Evolutionary conservation across 2,329 filamentous ascomycete species (phyloP).

Genomic region (Xylariaceae sp.): DNA sequence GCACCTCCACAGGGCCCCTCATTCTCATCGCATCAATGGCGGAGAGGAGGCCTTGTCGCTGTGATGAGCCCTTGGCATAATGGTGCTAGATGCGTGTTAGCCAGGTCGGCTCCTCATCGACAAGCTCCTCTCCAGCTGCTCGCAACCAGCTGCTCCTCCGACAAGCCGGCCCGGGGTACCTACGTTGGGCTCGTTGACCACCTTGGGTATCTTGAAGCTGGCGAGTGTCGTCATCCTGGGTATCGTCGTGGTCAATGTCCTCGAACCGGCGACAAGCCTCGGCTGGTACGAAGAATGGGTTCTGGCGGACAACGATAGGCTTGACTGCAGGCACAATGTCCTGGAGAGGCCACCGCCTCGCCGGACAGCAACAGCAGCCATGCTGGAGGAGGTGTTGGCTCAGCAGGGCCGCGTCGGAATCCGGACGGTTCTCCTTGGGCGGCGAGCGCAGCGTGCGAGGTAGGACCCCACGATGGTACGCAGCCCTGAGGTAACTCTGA

Average conservation of each 20-base stretch:
- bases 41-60: slow-evolving; percentile 67
- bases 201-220: slow-evolving; percentile 77
- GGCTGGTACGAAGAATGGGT: too few relatives aligned
- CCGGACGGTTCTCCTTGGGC: background rate
- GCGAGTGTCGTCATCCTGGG: slow-evolving; percentile 55
- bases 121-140: too few relatives aligned
- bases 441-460: too few relatives aligned
- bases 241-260: slow-evolving; percentile 22
- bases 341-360: slow-evolving; percentile 17
- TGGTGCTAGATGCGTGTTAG: slow-evolving; percentile 56
- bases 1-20: slow-evolving; percentile 66
- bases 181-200: slow-evolving; percentile 95
- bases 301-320: too few relatives aligned
- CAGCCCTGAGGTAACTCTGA: too few relatives aligned
- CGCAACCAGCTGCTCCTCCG: too few relatives aligned
- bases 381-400: slow-evolving; percentile 7
- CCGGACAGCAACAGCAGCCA: slow-evolving; percentile 15
- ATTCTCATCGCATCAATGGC: slow-evolving; percentile 65
- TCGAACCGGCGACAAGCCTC: too few relatives aligned
- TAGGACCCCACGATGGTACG: too few relatives aligned
- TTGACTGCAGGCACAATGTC: slow-evolving; percentile 12
- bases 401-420: too few relatives aligned
- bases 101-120: too few relatives aligned
- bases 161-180: slow-evolving; percentile 33
- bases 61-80: slow-evolving; percentile 75